phyloP scores from a whole-genome alignment of 129 eudicot genomes.

The Chrysanthemum seticuspe region DNA sequence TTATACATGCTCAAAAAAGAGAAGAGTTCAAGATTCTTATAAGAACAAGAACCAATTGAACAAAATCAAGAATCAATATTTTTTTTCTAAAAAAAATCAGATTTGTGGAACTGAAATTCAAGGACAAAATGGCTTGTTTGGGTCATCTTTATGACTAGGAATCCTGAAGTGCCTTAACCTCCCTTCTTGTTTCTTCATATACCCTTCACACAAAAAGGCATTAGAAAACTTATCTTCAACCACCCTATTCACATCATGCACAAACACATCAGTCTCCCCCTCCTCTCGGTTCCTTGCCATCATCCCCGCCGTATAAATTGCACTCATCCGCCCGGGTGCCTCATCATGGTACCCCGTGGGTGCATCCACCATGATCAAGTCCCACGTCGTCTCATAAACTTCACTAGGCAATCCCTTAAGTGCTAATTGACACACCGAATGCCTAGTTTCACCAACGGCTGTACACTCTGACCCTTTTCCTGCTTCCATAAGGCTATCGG shows the following conservation, averaged over 20 bases:
- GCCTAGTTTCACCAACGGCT: conserved; percentile 53
- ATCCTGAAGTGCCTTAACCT: conserved; percentile 87
- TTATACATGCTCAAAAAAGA: conserved; percentile 29
- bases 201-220: conserved; percentile 87
- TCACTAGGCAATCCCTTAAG: conserved; percentile 73
- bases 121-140: conserved; percentile 85
- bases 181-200: conserved; percentile 88
- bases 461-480: conserved; percentile 79
- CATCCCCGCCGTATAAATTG: conserved; percentile 94
- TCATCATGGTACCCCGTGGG: conserved; percentile 95
- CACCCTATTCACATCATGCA: conserved; percentile 97
- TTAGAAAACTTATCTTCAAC: conserved; percentile 90
- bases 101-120: conserved; percentile 1
- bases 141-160: conserved; percentile 74
- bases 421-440: conserved; percentile 81
- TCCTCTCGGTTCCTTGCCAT: conserved; percentile 76
- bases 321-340: conserved; percentile 96
- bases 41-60: conserved; percentile 23
- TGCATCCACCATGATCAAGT: conserved; percentile 97
- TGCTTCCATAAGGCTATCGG: conserved; percentile 59
- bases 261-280: conserved; percentile 83
- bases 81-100: conserved; percentile 6
- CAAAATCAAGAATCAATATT: conserved; percentile 18
- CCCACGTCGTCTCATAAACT: conserved; percentile 83
- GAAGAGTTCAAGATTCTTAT: conserved; percentile 11